phyloP scores from a whole-genome alignment of 805 yeast species.

The Yarrowia phangngaensis region DNA sequence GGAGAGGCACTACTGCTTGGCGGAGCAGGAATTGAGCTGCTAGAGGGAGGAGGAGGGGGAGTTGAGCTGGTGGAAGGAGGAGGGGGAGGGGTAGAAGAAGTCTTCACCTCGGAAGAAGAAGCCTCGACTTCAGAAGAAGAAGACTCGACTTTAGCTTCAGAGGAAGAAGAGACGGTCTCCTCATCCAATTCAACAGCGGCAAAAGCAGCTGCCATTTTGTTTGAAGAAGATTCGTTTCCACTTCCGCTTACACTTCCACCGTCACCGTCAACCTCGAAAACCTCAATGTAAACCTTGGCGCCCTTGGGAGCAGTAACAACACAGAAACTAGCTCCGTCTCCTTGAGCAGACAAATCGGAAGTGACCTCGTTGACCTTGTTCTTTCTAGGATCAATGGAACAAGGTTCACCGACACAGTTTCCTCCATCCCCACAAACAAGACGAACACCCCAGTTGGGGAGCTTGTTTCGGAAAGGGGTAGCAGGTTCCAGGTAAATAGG shows the following conservation, averaged over 20 bases:
- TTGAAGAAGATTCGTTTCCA: too few species aligned
- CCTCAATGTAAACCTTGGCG: slow-evolving; percentile 66
- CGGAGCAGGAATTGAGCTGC: too few species aligned
- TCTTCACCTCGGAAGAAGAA: too few species aligned
- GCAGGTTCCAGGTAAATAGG: slow-evolving; percentile 66
- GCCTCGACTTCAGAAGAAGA: too few species aligned
- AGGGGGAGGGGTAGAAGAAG: too few species aligned
- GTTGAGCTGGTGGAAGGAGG: too few species aligned
- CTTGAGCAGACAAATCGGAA: slow-evolving; percentile 44
- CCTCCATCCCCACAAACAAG: slow-evolving; percentile 67
- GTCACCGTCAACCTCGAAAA: slow-evolving; percentile 45
- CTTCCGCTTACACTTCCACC: not conserved
- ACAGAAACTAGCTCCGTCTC: slow-evolving; percentile 70
- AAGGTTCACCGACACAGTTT: slow-evolving; percentile 70
- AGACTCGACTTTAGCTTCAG: too few species aligned
- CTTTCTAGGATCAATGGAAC: slow-evolving; percentile 72
- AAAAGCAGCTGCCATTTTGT: not conserved
- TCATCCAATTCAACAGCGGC: slow-evolving; percentile 1
- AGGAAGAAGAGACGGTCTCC: too few species aligned
- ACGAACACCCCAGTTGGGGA: slow-evolving; percentile 68
- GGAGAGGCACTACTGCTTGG: too few species aligned
- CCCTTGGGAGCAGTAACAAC: slow-evolving; percentile 69
- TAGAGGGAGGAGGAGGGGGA: too few species aligned
- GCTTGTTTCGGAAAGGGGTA: slow-evolving; percentile 50
- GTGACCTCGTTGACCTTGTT: slow-evolving; percentile 55